phyloP scores from a whole-genome alignment of 2,329 filamentous ascomycete genomes.

The Arthrobotrys musiformis region DNA sequence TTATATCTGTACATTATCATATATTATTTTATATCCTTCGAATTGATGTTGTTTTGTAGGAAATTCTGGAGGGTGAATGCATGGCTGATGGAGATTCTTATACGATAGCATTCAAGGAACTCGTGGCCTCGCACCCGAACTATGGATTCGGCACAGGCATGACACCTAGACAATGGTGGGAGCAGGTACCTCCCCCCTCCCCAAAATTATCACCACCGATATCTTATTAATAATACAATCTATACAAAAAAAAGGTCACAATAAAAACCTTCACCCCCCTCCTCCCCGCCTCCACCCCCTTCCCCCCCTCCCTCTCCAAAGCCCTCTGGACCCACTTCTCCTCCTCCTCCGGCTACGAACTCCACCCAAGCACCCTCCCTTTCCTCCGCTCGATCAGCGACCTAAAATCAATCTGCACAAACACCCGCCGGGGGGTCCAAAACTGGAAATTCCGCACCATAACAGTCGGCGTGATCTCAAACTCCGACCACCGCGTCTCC shows the following conservation, averaged over 20 bases:
- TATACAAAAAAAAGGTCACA: constrained; percentile 66
- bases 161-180: constrained; percentile 70
- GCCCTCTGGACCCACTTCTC: constrained; percentile 69
- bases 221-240: too few relatives aligned
- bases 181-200: constrained; percentile 64
- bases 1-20: neutral
- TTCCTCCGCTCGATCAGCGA: constrained; percentile 64
- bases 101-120: constrained; percentile 29
- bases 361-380: constrained; percentile 65
- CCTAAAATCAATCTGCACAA: constrained; percentile 31
- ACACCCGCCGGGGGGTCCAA: neutral
- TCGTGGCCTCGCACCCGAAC: constrained; percentile 66
- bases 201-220: neutral
- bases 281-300: constrained; percentile 38
- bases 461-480: constrained; percentile 71
- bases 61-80: too few relatives aligned
- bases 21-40: too few relatives aligned
- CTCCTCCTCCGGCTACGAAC: constrained; percentile 67
- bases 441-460: constrained; percentile 59
- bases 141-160: constrained; percentile 69
- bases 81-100: neutral
- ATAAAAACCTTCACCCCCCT: constrained; percentile 67
- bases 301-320: constrained; percentile 66
- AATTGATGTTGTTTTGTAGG: too few relatives aligned
- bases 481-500: constrained; percentile 72